These are phyloP conservation scores for Septoria linicola DNA, from an alignment of 2,329 filamentous ascomycete genomes.

Conservation along the genomic window DNA sequence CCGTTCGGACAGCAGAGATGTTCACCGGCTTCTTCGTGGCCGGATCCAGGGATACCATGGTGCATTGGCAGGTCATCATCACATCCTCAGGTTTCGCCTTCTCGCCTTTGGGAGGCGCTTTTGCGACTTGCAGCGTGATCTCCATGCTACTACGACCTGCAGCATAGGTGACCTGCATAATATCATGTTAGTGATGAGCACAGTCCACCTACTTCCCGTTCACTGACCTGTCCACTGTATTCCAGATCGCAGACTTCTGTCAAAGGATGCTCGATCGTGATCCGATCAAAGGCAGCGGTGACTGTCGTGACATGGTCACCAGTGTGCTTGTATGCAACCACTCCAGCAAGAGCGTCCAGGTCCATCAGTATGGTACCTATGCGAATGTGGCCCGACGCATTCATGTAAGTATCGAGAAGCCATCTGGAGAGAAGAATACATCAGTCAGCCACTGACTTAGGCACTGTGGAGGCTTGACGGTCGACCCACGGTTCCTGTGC, in stretches of 20 bases:
- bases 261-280: conserved; percentile 67
- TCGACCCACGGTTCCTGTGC: conserved; percentile 62
- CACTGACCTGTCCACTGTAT: conserved; percentile 56
- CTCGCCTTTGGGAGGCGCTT: conserved; percentile 61
- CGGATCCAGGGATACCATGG: conserved; percentile 73
- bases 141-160: conserved; percentile 72
- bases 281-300: conserved; percentile 63
- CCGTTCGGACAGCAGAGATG: conserved; percentile 60
- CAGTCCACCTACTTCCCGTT: not conserved
- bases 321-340: conserved; percentile 72
- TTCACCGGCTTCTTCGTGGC: conserved; percentile 64
- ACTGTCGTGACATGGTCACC: conserved; percentile 64
- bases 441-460: not conserved
- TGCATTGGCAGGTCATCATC: conserved; percentile 70
- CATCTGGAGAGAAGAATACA: conserved; percentile 31
- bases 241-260: conserved; percentile 77
- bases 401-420: conserved; percentile 75
- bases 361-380: conserved; percentile 77
- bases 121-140: conserved; percentile 71
- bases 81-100: conserved; percentile 58
- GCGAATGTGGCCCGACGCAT: conserved; percentile 70
- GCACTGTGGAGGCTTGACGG: not conserved
- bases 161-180: conserved; percentile 60
- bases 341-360: conserved; percentile 72
- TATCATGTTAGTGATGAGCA: not conserved